Evolutionary conservation across 2,329 filamentous ascomycete species (phyloP).

Genomic region (Nothopassalora personata): DNA sequence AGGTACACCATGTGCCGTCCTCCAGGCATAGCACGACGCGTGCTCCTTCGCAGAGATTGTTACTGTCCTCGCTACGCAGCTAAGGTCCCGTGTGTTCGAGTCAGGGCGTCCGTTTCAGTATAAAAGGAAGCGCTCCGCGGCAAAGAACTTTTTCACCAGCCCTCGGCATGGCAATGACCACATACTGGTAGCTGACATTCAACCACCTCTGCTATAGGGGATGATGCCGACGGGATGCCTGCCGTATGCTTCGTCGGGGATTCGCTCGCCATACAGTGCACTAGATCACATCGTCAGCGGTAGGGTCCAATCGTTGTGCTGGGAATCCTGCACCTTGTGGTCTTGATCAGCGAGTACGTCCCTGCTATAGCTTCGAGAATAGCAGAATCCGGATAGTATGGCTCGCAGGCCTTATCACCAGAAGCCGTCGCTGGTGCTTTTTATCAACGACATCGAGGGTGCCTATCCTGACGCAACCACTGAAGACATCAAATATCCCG

Average conservation of each 20-base stretch:
- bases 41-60: too few relatives aligned
- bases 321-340: constrained; percentile 1
- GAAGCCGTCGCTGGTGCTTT: constrained; percentile 30
- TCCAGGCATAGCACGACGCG: too few relatives aligned
- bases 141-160: too few relatives aligned
- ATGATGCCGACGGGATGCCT: constrained; percentile 10
- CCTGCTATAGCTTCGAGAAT: constrained; percentile 8
- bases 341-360: constrained; percentile 10
- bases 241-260: constrained; percentile 8
- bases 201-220: constrained; percentile 10
- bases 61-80: too few relatives aligned
- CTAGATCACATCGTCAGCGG: neutral
- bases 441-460: constrained; percentile 36
- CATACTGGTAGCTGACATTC: constrained; percentile 9
- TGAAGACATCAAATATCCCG: constrained; percentile 45
- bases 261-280: constrained; percentile 1
- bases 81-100: too few relatives aligned
- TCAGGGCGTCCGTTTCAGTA: too few relatives aligned
- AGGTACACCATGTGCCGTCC: too few relatives aligned
- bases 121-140: too few relatives aligned
- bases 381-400: neutral
- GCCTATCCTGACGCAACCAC: constrained; percentile 36
- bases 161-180: too few relatives aligned
- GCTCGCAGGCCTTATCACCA: too few relatives aligned
- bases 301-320: too few relatives aligned